Percentiles rank a stretch among this genome's conserved stretches.
Conservation (phyloP, 1,284 basidiomycete genomes). For the Fomes fomentarius region DNA sequence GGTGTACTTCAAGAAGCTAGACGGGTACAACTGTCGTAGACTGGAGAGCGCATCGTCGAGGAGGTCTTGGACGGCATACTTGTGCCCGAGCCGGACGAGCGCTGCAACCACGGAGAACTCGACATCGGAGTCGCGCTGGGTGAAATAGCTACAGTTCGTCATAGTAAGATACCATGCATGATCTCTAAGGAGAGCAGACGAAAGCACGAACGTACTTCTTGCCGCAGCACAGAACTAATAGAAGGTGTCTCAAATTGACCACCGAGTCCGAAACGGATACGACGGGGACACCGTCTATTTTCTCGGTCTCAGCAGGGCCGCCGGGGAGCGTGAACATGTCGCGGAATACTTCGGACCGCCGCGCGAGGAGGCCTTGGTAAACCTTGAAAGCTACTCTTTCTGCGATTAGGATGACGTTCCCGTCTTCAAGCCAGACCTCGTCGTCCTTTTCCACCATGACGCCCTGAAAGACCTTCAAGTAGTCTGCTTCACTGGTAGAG, state of each 20-base stretch:
- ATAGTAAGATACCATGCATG: not conserved
- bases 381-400: conserved; percentile 60
- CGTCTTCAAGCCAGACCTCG: conserved; percentile 68
- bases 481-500: not conserved
- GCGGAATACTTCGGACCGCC: conserved; percentile 66
- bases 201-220: conserved; percentile 7
- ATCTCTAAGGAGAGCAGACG: no score
- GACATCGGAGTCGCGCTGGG: not conserved
- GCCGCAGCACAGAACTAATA: conserved; percentile 1
- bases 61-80: conserved; percentile 10
- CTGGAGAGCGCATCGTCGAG: conserved; percentile 11
- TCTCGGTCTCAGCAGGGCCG: conserved; percentile 19
- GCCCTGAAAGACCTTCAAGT: not conserved
- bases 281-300: conserved; percentile 3
- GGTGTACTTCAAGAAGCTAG: not conserved
- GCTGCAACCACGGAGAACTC: not conserved
- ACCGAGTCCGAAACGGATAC: conserved; percentile 3
- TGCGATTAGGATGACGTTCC: conserved; percentile 62
- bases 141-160: conserved; percentile 3
- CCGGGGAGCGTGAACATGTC: conserved; percentile 58
- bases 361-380: conserved; percentile 62
- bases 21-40: conserved; percentile 9
- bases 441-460: not conserved
- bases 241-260: not conserved
- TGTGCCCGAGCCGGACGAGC: conserved; percentile 15